Evolutionary conservation across 495 filamentous ascomycete species (phyloP).

Genomic region (Trypethelium eluteriae): DNA sequence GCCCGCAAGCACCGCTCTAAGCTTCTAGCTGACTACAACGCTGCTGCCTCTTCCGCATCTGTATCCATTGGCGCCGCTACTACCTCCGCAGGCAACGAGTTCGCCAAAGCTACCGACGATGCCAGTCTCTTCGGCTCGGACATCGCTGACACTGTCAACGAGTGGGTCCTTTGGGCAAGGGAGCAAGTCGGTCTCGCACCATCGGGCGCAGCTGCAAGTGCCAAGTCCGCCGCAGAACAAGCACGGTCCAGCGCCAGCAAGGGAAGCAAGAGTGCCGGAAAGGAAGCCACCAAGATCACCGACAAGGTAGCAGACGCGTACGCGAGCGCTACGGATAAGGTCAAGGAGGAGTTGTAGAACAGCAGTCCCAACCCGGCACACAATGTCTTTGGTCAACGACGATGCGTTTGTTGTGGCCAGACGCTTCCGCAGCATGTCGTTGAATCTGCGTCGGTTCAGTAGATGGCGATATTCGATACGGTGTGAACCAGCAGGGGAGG

Average conservation of each 20-base stretch:
- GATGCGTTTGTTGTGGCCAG: conserved; percentile 4
- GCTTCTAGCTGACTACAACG: conserved; percentile 53
- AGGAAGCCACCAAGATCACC: conserved; percentile 60
- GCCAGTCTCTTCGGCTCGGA: conserved; percentile 48
- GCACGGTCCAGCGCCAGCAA: conserved; percentile 19
- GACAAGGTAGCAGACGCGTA: conserved; percentile 49
- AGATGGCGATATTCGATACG: neutral
- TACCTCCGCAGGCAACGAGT: conserved; percentile 69
- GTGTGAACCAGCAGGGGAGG: neutral
- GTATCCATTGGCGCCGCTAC: conserved; percentile 74
- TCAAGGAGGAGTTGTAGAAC: conserved; percentile 32
- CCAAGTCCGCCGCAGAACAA: conserved; percentile 16
- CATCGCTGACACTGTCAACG: conserved; percentile 58
- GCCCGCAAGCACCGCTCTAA: conserved; percentile 80
- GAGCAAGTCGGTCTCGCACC: conserved; percentile 27
- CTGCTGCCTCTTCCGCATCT: conserved; percentile 47
- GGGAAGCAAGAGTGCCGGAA: conserved; percentile 35
- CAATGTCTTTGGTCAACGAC: neutral
- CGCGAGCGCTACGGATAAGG: conserved; percentile 17
- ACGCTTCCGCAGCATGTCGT: neutral
- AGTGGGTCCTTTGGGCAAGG: conserved; percentile 44
- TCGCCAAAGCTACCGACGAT: conserved; percentile 66
- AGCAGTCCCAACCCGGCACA: neutral
- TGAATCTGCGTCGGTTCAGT: neutral
- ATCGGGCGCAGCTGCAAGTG: conserved; percentile 22